A percentile compares a stretch with the other conserved stretches of the same genome.
Evolutionary conservation across 1,284 basidiomycete genomes (phyloP).

Genomic region (Macrocybe sp.): DNA sequence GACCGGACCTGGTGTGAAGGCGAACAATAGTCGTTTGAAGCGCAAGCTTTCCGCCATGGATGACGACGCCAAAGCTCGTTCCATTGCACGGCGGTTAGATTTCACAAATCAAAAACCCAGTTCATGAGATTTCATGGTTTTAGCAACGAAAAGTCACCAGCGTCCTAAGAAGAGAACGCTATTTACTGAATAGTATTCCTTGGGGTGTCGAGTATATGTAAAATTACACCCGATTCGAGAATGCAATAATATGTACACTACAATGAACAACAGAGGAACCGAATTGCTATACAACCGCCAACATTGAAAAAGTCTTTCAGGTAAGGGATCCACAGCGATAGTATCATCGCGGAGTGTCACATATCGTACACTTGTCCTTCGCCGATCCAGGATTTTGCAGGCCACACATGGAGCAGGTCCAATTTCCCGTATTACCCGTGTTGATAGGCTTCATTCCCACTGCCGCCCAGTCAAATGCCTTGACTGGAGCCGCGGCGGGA

Average conservation of each 20-base stretch:
- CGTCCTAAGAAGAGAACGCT: too few relatives aligned
- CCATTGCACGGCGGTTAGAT: slow-evolving; percentile 44
- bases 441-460: slow-evolving; percentile 31
- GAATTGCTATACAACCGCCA: neutral
- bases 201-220: neutral
- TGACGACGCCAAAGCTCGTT: slow-evolving; percentile 34
- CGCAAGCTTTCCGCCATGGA: slow-evolving; percentile 42
- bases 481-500: slow-evolving; percentile 11
- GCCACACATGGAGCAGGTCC: slow-evolving; percentile 41
- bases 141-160: too few relatives aligned
- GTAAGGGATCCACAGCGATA: too few relatives aligned
- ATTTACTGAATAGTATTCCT: neutral
- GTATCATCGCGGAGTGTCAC: slow-evolving; percentile 31
- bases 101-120: slow-evolving; percentile 38
- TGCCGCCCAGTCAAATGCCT: slow-evolving; percentile 25
- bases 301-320: too few relatives aligned
- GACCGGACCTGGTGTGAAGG: slow-evolving; percentile 36
- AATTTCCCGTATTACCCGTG: slow-evolving; percentile 21
- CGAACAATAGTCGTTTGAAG: slow-evolving; percentile 34
- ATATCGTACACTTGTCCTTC: slow-evolving; percentile 40
- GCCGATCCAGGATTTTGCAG: slow-evolving; percentile 35
- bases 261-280: neutral
- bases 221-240: too few relatives aligned
- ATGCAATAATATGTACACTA: too few relatives aligned
- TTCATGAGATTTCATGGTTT: slow-evolving; percentile 8